Evolutionary conservation across 2,329 filamentous ascomycete genomes (phyloP).

Genomic region (Fusarium chuoi): DNA sequence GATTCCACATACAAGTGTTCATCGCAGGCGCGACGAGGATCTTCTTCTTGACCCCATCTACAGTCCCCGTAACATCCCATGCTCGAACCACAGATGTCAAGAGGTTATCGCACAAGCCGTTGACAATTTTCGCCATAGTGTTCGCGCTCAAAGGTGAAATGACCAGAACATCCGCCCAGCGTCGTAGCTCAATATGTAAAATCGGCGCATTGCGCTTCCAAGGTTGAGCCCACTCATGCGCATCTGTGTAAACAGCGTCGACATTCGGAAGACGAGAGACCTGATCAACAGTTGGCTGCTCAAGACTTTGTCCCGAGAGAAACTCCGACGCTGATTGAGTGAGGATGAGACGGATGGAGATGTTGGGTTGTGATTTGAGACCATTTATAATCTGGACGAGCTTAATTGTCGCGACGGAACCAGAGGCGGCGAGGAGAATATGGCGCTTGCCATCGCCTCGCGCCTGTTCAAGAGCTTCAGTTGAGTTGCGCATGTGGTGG

Average conservation of each 20-base stretch:
- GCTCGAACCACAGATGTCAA: constrained; percentile 80
- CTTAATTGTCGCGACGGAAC: constrained; percentile 89
- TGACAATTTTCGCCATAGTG: constrained; percentile 82
- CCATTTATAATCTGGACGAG: constrained; percentile 72
- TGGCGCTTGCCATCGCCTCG: constrained; percentile 54
- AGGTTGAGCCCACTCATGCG: constrained; percentile 83
- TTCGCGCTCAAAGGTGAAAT: constrained; percentile 88
- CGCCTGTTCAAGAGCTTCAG: constrained; percentile 48
- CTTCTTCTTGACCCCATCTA: constrained; percentile 68
- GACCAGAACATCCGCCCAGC: constrained; percentile 81
- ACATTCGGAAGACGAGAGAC: constrained; percentile 74
- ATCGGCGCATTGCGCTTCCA: constrained; percentile 86
- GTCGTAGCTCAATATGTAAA: constrained; percentile 87
- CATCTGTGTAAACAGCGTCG: constrained; percentile 82
- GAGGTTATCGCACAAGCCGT: constrained; percentile 81
- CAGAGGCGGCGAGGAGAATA: constrained; percentile 55
- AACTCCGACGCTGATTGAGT: constrained; percentile 80
- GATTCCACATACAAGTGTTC: constrained; percentile 91
- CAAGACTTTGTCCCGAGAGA: constrained; percentile 76
- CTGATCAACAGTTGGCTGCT: constrained; percentile 76
- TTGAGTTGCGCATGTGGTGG: constrained; percentile 39
- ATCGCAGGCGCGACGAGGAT: constrained; percentile 85
- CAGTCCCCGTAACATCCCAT: constrained; percentile 80
- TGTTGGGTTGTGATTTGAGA: constrained; percentile 60
- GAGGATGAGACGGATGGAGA: constrained; percentile 88